Base-by-base conservation (phyloP, 257 asterid species). In the Solanum pimpinellifolium region DNA sequence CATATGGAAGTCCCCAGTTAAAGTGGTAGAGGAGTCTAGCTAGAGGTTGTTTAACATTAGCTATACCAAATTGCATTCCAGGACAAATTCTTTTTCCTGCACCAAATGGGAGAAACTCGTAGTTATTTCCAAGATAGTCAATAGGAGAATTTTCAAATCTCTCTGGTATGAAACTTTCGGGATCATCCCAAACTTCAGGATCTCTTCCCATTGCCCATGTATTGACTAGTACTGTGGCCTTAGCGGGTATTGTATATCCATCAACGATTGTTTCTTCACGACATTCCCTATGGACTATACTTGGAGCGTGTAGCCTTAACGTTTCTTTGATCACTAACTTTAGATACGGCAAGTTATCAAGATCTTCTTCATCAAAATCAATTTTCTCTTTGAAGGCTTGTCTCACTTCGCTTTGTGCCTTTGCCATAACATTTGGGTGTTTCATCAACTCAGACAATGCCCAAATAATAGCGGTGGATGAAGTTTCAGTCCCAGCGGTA, bases 181-280 rank as follows among this genome's bases (percentile, higher is more conserved):
- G 83, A 3, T 41, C 13, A 7, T 76, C 1, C 83, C 83, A 41
- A 76, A 23, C 9, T 41, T 76, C 4, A 23, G n/a, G 83, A 42
- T 76, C 83, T 76, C 83, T 42, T 76, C 23, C 83, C 31, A 76
- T 16, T 35, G 88, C 81, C 87, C 90, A 84, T 14, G 77, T 39
- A 78, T 88, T 88, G 23, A 84, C 87, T 27, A 88, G 10, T 5
- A 88, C 87, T 21, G 47, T 83, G 31, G 87, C 49, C 21, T 83
- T 87, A 2, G 46, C 25, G 20, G 89, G 89, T 52, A 84, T 84
- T 13, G 42, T 69, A 70, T 88, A 88, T 18, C 90, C 90, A 2
- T 42, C 39, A 65, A 88, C 3, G 4, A 14, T 23, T 42, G 83
- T 76, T 41, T 76, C 59, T 76, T 76, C 83, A 23, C 69, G 62